phyloP scores from a whole-genome alignment of 345 rosid genomes.

The Clarkia xantiana region DNA sequence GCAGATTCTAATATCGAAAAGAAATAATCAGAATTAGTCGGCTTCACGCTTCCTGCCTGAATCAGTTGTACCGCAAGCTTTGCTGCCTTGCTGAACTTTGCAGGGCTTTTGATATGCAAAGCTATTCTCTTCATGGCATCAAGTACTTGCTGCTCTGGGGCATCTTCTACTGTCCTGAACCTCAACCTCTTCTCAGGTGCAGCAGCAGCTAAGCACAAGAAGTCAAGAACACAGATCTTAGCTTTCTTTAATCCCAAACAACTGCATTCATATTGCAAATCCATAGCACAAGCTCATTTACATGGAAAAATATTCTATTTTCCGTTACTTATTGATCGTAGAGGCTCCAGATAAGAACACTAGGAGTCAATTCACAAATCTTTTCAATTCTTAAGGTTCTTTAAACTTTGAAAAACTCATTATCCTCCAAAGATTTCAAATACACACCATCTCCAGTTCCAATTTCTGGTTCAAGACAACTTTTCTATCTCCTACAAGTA shows the following conservation, averaged over 20 bases:
- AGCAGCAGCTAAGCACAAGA: slow-evolving; percentile 10
- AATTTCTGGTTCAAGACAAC: no score
- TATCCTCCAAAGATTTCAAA: no score
- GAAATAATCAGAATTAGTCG: slow-evolving; percentile 56
- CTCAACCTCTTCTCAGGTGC: slow-evolving; percentile 44
- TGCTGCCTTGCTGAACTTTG: slow-evolving; percentile 76
- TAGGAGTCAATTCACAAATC: no score
- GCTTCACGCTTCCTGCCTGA: slow-evolving; percentile 84
- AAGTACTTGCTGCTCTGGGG: slow-evolving; percentile 62
- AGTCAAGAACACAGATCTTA: background rate
- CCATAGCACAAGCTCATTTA: background rate
- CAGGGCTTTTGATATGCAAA: slow-evolving; percentile 63
- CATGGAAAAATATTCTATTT: background rate
- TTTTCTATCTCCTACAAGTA: no score
- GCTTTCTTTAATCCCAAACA: background rate
- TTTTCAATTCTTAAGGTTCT: no score
- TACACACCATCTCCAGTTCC: no score
- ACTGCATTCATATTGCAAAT: background rate
- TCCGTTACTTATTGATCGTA: background rate
- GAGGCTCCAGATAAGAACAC: background rate
- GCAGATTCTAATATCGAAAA: slow-evolving; percentile 75
- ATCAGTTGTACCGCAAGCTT: slow-evolving; percentile 82
- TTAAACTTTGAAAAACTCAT: no score
- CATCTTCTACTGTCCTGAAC: slow-evolving; percentile 84
- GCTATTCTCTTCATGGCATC: slow-evolving; percentile 95